Conservation (phyloP, 208 protist genomes). For the Leishmania aethiopica region DNA sequence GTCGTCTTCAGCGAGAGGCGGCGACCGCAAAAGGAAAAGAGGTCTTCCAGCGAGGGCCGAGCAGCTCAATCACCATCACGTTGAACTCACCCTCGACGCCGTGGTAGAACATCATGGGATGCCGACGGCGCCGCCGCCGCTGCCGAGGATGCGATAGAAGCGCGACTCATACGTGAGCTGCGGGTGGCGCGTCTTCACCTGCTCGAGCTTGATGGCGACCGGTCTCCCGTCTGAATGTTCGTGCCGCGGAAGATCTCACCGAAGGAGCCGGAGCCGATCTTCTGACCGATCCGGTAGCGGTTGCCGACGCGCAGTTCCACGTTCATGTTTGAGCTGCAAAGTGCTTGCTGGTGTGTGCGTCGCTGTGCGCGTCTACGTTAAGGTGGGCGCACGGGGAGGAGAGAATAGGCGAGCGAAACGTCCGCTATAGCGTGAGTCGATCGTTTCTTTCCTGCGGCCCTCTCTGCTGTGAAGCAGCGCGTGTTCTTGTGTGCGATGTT, state of each 20-base stretch:
- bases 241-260: conserved; percentile 94
- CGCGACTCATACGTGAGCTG: conserved; percentile 93
- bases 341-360: not conserved
- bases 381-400: not conserved
- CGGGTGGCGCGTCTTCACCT: conserved; percentile 88
- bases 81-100: conserved; percentile 92
- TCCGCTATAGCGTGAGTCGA: not conserved
- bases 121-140: conserved; percentile 70
- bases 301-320: conserved; percentile 95
- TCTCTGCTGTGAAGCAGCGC: too few relatives aligned
- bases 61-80: conserved; percentile 95
- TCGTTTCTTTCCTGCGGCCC: too few relatives aligned
- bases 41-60: conserved; percentile 92
- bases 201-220: conserved; percentile 94
- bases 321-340: conserved; percentile 40
- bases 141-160: conserved; percentile 89
- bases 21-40: conserved; percentile 90
- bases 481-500: not conserved
- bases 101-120: conserved; percentile 90
- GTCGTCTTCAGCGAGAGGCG: conserved; percentile 93
- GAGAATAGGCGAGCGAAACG: not conserved
- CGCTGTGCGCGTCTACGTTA: not conserved
- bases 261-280: conserved; percentile 97
- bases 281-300: conserved; percentile 96
- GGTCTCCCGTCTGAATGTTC: conserved; percentile 89